Evolutionary conservation across 1,284 basidiomycete species (phyloP), one percentile per base, ranked within the genome.

Genomic region (Xerocomus minutiporus): DNA sequence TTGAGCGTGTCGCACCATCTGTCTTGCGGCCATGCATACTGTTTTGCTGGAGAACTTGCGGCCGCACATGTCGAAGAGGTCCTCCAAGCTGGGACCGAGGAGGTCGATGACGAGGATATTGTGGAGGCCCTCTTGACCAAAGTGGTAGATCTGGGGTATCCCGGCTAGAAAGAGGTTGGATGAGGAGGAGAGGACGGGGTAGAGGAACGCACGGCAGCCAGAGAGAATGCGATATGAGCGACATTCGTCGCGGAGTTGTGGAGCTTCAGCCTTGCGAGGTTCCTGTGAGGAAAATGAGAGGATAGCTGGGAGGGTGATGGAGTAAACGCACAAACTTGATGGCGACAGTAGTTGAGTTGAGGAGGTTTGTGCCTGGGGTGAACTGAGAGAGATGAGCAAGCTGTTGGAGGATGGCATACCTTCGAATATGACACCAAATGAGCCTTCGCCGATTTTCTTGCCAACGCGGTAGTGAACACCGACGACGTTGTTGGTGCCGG

Each of bases 51-150:
- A 85, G 73, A 97, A 98, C 72, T 96, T 97, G 61, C 95, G 85
- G 8, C 88, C 86, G 67, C 96, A 97, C 91, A 97, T 94, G 73
- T 97, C 95, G 69, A 98, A 98, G 42, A 98, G 79, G 69, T 98
- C 95, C 72, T 98, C 96, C 48, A 99, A 75, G 65, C 93, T 96
- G 1, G 96, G 96, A 5, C 96, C 96, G n/a, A 99, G 81, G 41
- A 99, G 81, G 75, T 99, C 96, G 62, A 98, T 97, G 67, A 98
- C 96, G 50, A 98, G 78, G 48, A 89, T 93, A 71, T 98, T 98
- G 79, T 99, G 96, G 46, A 98, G 80, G 15, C 96, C 96, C 73
- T 99, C 96, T 70, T 97, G 94, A 41, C 96, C 96, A 71, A 98
- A 99, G 77, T 98, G 93, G 74, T 98, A 94, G 50, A 97, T 95